Conservation (phyloP, 495 filamentous ascomycete species). For the Parmelia sp. region DNA sequence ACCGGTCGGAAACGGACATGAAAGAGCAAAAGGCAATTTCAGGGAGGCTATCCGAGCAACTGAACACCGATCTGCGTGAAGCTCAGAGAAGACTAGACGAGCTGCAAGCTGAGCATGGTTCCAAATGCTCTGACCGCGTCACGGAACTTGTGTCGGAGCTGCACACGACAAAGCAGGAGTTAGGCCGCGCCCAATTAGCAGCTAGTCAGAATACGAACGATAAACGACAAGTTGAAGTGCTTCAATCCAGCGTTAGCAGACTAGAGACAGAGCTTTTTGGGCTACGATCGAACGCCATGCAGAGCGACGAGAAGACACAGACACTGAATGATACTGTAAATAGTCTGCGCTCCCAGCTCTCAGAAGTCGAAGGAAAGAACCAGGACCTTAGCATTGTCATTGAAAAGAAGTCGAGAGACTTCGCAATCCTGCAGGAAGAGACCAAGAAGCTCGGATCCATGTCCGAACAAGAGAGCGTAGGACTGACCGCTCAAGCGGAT, state of each 20-base stretch:
- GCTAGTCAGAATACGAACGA: constrained; percentile 36
- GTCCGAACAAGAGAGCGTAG: not conserved
- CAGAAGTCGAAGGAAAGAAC: constrained; percentile 44
- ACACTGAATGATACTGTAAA: constrained; percentile 50
- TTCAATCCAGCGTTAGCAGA: constrained; percentile 18
- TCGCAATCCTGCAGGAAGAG: constrained; percentile 2
- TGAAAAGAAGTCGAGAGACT: constrained; percentile 22
- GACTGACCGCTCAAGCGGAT: not conserved
- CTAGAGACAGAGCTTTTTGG: constrained; percentile 30
- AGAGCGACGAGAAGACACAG: constrained; percentile 45
- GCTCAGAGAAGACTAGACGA: constrained; percentile 35
- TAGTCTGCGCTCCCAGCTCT: constrained; percentile 44
- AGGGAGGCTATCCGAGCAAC: constrained; percentile 23
- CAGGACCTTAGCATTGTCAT: constrained; percentile 39
- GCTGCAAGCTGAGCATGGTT: constrained; percentile 27
- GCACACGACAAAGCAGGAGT: constrained; percentile 48
- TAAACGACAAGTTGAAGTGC: constrained; percentile 39
- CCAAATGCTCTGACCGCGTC: constrained; percentile 34
- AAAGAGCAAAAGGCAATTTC: constrained; percentile 26
- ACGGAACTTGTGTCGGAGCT: constrained; percentile 39
- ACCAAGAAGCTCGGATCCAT: constrained; percentile 21
- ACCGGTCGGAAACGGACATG: constrained; percentile 47
- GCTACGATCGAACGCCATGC: constrained; percentile 38
- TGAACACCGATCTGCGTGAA: constrained; percentile 37
- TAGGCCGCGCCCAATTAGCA: constrained; percentile 43